Evolutionary conservation across 2,329 filamentous ascomycete genomes (phyloP).

Genomic region (Neopestalotiopsis rosae): DNA sequence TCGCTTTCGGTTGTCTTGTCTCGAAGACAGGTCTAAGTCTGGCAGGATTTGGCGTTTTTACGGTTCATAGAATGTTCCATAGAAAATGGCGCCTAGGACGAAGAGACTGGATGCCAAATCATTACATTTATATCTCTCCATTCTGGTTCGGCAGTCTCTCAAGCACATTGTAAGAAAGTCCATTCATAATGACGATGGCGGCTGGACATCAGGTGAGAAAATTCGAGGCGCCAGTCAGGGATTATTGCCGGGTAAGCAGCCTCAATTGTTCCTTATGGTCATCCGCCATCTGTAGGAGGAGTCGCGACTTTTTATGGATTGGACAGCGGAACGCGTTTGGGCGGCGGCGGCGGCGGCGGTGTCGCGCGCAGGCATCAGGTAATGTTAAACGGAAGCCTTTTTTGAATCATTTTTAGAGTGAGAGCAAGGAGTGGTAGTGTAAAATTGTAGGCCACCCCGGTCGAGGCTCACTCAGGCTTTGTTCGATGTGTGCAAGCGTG

Average conservation of each 20-base stretch:
- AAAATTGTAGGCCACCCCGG: not conserved
- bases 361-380: not conserved
- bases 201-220: not conserved
- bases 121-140: not conserved
- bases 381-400: not conserved
- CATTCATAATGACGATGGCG: not conserved
- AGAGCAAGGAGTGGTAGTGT: not conserved
- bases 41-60: not conserved
- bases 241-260: not conserved
- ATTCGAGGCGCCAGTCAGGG: not conserved
- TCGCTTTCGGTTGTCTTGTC: not conserved
- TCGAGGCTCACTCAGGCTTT: not conserved
- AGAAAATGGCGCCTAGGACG: not conserved
- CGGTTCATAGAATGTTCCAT: conserved; percentile 1
- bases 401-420: not conserved
- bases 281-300: not conserved
- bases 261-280: not conserved
- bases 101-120: too few relatives aligned
- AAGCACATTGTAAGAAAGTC: not conserved
- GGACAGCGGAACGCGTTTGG: not conserved
- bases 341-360: not conserved
- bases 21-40: not conserved
- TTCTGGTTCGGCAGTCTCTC: not conserved
- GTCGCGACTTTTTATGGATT: not conserved
- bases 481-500: not conserved